These are phyloP conservation scores for Metarhizium robertsii DNA, from an alignment of 2,329 filamentous ascomycete species.

Conservation along the genomic window DNA sequence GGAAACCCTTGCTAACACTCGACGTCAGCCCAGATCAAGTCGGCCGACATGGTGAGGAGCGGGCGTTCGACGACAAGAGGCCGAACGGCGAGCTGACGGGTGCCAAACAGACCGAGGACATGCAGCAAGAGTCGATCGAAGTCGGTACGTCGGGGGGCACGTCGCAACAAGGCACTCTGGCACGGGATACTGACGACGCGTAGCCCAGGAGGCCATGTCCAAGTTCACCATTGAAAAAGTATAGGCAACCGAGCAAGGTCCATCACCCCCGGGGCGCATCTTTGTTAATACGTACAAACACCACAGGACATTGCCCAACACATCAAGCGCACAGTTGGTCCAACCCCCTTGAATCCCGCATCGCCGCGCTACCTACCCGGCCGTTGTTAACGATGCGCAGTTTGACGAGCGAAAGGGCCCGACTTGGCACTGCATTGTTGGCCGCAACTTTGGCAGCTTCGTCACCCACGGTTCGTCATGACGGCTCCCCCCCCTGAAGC, in stretches of 20 bases:
- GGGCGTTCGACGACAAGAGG: background rate
- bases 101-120: constrained; percentile 71
- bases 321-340: constrained; percentile 80
- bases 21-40: constrained; percentile 81
- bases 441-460: constrained; percentile 97
- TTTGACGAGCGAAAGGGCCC: constrained; percentile 96
- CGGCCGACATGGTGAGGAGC: constrained; percentile 83
- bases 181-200: constrained; percentile 14
- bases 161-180: background rate
- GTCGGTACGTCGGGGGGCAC: constrained; percentile 59
- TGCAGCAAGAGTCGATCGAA: constrained; percentile 93
- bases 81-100: constrained; percentile 18
- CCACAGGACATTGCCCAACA: constrained; percentile 83
- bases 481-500: background rate
- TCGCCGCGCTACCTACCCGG: background rate
- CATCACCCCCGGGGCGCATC: background rate
- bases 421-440: constrained; percentile 99
- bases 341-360: too few relatives aligned
- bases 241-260: constrained; percentile 6
- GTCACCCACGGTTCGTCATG: constrained; percentile 77
- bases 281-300: constrained; percentile 8
- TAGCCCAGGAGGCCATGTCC: constrained; percentile 54
- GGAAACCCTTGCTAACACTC: constrained; percentile 8
- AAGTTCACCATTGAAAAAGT: constrained; percentile 57
- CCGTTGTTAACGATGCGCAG: constrained; percentile 33